Evolutionary conservation across 306 rosid genomes (phyloP).

Genomic region (Dicorynia guianensis): DNA sequence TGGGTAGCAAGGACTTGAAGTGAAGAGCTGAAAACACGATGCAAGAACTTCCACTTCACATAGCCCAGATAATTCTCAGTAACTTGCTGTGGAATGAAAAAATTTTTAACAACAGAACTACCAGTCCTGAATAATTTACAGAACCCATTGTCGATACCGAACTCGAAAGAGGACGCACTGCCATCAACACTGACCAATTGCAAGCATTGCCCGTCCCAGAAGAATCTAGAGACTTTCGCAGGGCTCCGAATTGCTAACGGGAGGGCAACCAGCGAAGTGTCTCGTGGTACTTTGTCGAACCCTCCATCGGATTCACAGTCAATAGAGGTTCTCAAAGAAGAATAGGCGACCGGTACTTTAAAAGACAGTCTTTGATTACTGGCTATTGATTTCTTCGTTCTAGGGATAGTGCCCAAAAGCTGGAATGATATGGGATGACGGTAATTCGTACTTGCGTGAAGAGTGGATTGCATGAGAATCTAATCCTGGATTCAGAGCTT

Average conservation of each 20-base stretch:
- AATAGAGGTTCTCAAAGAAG: slow-evolving; percentile 58
- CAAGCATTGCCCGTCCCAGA: slow-evolving; percentile 70
- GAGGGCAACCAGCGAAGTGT: slow-evolving; percentile 46
- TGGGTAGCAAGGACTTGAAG: slow-evolving; percentile 94
- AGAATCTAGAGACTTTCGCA: slow-evolving; percentile 70
- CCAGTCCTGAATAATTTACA: slow-evolving; percentile 41
- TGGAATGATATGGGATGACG: slow-evolving; percentile 56
- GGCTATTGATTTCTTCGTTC: slow-evolving; percentile 37
- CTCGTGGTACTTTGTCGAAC: slow-evolving; percentile 40
- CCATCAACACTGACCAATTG: slow-evolving; percentile 67
- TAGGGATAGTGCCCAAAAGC: slow-evolving; percentile 35
- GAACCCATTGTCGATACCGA: slow-evolving; percentile 51
- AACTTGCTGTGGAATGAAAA: slow-evolving; percentile 75
- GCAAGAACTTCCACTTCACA: slow-evolving; percentile 89
- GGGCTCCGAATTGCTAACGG: slow-evolving; percentile 74
- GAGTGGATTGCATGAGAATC: slow-evolving; percentile 70
- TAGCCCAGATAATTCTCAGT: slow-evolving; percentile 61
- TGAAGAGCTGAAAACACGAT: slow-evolving; percentile 92
- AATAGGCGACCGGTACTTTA: slow-evolving; percentile 35
- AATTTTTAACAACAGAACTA: slow-evolving; percentile 54
- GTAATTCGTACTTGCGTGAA: slow-evolving; percentile 48
- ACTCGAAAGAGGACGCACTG: slow-evolving; percentile 37
- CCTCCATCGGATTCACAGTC: slow-evolving; percentile 63
- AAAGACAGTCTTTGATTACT: slow-evolving; percentile 35
- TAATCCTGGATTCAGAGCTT: neutral